phyloP scores from a whole-genome alignment of 2,329 filamentous ascomycete genomes.

The Exophiala bonariae region DNA sequence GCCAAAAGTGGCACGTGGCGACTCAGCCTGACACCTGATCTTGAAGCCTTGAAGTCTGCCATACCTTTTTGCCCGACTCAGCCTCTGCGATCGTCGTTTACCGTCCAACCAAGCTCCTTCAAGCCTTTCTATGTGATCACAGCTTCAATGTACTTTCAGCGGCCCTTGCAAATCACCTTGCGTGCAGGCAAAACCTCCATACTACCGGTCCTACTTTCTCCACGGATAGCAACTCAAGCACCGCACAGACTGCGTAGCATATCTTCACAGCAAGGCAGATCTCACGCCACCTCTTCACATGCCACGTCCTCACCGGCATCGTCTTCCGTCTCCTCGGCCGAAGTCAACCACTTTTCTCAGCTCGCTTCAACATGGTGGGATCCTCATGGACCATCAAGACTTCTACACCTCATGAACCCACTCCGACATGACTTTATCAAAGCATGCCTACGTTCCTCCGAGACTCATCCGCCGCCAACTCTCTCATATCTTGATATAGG shows the following conservation, averaged over 20 bases:
- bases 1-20: background rate
- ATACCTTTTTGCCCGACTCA: too few species aligned
- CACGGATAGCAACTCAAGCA: background rate
- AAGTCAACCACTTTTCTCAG: constrained; percentile 91
- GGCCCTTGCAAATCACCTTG: background rate
- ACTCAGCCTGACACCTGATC: constrained; percentile 2
- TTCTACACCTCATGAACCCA: constrained; percentile 97
- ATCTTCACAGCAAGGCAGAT: too few species aligned
- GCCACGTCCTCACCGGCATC: background rate
- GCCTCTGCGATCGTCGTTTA: background rate
- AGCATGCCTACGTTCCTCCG: constrained; percentile 56
- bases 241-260: too few species aligned
- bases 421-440: constrained; percentile 90
- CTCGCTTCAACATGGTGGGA: constrained; percentile 98
- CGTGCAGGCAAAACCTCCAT: background rate
- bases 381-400: constrained; percentile 83
- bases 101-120: constrained; percentile 2
- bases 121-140: background rate
- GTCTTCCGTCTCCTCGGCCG: constrained; percentile 79
- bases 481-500: constrained; percentile 80
- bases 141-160: background rate
- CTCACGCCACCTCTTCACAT: constrained; percentile 2
- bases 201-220: background rate
- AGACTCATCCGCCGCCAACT: constrained; percentile 27
- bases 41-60: too few species aligned